These are phyloP conservation scores for Nakazawaea molendinolei DNA, from an alignment of 805 yeast genomes.

Conservation along the genomic window DNA sequence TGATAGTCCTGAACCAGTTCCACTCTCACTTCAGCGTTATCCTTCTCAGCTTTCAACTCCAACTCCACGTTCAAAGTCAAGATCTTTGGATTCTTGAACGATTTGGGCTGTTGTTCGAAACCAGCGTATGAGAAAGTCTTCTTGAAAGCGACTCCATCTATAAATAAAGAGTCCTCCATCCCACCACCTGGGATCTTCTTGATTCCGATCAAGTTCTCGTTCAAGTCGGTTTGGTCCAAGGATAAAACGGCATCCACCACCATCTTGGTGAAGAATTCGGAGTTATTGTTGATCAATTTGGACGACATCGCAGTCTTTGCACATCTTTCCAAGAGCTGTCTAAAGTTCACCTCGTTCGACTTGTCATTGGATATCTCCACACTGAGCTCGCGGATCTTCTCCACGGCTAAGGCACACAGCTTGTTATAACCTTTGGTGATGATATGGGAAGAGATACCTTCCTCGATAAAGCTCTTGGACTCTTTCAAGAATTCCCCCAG, in stretches of 20 bases:
- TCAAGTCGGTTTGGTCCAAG: conserved; percentile 77
- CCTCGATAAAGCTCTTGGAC: conserved; percentile 86
- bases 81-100: conserved; percentile 72
- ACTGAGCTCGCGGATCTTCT: conserved; percentile 65
- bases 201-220: conserved; percentile 87
- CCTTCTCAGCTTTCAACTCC: conserved; percentile 97
- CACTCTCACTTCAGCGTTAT: conserved; percentile 96
- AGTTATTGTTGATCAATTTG: conserved; percentile 80
- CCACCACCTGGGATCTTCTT: conserved; percentile 95
- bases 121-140: conserved; percentile 98
- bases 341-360: conserved; percentile 48
- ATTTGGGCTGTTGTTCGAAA: conserved; percentile 96
- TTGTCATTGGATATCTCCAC: conserved; percentile 49
- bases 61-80: conserved; percentile 84
- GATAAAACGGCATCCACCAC: conserved; percentile 92
- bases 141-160: conserved; percentile 94
- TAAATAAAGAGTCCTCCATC: conserved; percentile 84
- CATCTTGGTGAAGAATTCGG: conserved; percentile 89
- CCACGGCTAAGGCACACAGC: conserved; percentile 74
- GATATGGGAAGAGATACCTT: conserved; percentile 88
- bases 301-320: conserved; percentile 98
- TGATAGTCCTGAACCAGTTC: conserved; percentile 92
- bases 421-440: conserved; percentile 82
- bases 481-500: conserved; percentile 95
- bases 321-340: conserved; percentile 79